Conservation (phyloP, 352 stramenopile species). For the Aphanomyces euteiches region DNA sequence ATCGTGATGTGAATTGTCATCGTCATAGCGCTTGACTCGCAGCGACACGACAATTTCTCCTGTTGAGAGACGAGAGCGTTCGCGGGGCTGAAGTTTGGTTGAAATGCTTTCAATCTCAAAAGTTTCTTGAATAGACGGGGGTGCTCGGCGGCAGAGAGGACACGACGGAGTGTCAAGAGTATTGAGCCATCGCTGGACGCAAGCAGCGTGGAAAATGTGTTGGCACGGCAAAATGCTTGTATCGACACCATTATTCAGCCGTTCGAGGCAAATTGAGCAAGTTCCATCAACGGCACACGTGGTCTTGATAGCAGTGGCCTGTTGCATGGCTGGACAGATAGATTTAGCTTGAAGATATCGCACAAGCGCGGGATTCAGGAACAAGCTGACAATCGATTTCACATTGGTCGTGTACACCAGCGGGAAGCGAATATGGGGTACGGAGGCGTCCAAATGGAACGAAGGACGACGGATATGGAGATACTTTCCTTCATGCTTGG, state of each 20-base stretch:
- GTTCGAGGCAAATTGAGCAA: slow-evolving; percentile 2
- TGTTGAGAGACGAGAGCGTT: not conserved
- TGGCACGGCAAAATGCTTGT: not conserved
- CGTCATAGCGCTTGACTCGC: not conserved
- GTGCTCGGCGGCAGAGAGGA: not conserved
- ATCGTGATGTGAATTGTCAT: too few species aligned
- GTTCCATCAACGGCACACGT: not conserved
- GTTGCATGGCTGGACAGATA: not conserved
- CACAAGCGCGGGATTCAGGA: not conserved
- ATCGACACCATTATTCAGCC: not conserved
- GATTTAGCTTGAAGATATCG: not conserved
- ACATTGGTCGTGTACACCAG: slow-evolving; percentile 8
- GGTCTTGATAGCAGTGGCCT: not conserved
- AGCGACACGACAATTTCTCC: slow-evolving; percentile 9
- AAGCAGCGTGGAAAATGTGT: not conserved
- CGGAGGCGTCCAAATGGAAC: not conserved
- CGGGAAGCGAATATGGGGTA: slow-evolving; percentile 8
- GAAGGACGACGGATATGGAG: not conserved
- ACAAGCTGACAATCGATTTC: not conserved
- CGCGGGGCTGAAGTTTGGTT: not conserved
- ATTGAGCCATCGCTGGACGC: not conserved
- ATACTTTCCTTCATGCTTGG: not conserved
- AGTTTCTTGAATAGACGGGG: slow-evolving; percentile 7
- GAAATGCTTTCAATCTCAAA: slow-evolving; percentile 1
- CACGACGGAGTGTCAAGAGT: not conserved